phyloP scores from a whole-genome alignment of 148 eudicot genomes.

The Rhododendron griersonianum region DNA sequence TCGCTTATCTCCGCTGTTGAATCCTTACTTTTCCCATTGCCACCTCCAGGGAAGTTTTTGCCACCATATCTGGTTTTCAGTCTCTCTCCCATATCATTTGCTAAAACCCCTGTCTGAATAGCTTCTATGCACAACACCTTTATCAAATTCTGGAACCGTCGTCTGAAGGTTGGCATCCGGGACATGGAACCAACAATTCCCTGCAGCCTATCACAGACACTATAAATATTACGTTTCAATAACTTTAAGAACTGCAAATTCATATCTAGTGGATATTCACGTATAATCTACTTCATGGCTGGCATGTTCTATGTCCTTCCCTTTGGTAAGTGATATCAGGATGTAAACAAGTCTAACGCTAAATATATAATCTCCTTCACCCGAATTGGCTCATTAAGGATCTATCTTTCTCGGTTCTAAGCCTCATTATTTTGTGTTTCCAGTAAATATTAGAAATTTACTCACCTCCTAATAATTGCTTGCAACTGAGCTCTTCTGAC shows the following conservation, averaged over 20 bases:
- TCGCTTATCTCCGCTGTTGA: not conserved
- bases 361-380: not conserved
- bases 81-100: constrained; percentile 20
- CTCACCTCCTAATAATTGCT: constrained; percentile 66
- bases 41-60: constrained; percentile 9
- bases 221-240: no score
- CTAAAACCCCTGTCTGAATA: constrained; percentile 42
- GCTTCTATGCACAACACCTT: constrained; percentile 67
- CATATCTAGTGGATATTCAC: not conserved
- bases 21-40: not conserved
- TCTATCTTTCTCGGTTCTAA: not conserved
- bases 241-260: not conserved
- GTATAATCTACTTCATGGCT: not conserved
- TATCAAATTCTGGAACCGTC: constrained; percentile 69
- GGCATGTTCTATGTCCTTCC: not conserved
- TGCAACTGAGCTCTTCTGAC: constrained; percentile 85
- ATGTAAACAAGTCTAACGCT: not conserved
- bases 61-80: constrained; percentile 19
- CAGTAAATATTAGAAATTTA: not conserved
- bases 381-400: not conserved
- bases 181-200: constrained; percentile 85
- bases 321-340: not conserved
- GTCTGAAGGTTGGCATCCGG: constrained; percentile 71
- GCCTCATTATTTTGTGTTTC: not conserved
- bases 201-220: constrained; percentile 44